Conservation (phyloP, 2,329 filamentous ascomycete species). For the Cephalotrichum gorgonifer region DNA sequence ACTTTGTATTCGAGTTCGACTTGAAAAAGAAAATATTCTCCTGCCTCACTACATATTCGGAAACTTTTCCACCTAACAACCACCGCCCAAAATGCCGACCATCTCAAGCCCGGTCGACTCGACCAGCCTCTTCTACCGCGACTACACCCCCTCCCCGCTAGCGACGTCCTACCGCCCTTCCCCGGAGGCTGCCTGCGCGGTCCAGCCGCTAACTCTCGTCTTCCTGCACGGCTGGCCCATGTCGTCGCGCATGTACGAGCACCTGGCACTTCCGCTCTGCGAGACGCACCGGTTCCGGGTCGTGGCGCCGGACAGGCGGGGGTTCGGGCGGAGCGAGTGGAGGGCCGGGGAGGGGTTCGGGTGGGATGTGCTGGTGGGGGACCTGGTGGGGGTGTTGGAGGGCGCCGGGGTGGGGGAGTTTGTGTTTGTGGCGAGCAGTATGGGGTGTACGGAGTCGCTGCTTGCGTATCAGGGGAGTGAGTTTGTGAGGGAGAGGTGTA, state of each 20-base stretch:
- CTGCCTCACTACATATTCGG: too few relatives aligned
- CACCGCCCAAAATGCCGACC: conserved; percentile 1
- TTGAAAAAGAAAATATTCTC: too few relatives aligned
- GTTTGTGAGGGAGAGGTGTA: neutral
- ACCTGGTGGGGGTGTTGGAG: neutral
- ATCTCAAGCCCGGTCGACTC: conserved; percentile 1
- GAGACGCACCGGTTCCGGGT: conserved; percentile 1
- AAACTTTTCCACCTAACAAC: neutral
- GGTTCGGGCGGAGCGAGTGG: conserved; percentile 2
- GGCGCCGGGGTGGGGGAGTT: neutral
- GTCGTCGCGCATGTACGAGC: conserved; percentile 2
- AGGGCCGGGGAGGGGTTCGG: neutral
- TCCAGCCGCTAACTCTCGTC: neutral
- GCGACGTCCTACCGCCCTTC: neutral
- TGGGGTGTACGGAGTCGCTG: conserved; percentile 1
- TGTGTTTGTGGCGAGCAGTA: conserved; percentile 2
- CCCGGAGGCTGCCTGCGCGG: neutral
- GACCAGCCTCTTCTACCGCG: neutral
- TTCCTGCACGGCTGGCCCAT: conserved; percentile 4
- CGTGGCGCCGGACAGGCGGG: conserved; percentile 1
- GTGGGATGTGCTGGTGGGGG: neutral
- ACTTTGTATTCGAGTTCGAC: too few relatives aligned
- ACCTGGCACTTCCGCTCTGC: neutral
- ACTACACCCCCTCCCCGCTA: neutral
- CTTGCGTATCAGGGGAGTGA: conserved; percentile 1